A percentile compares a stretch with the other conserved stretches of the same genome.
phyloP scores from a whole-genome alignment of 352 stramenopile genomes.

The Globisporangium heterothallicum region DNA sequence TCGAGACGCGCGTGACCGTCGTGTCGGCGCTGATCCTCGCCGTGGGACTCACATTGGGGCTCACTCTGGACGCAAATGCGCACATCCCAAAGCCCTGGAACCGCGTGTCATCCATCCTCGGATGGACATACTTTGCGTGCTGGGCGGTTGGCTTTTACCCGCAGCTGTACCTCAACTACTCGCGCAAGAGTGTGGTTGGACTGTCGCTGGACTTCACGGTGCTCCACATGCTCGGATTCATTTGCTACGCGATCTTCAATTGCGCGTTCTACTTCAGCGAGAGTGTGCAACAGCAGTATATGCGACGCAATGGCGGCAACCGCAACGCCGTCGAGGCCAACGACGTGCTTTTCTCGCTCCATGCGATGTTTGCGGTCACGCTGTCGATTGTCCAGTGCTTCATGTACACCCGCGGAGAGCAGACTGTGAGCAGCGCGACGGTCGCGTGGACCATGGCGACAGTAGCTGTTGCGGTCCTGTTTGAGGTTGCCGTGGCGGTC shows the following conservation, averaged over 20 bases:
- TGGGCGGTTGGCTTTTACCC: constrained; percentile 90
- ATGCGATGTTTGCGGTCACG: constrained; percentile 86
- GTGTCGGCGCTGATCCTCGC: constrained; percentile 50
- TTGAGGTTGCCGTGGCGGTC: neutral
- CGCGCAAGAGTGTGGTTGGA: constrained; percentile 84
- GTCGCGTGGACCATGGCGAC: neutral
- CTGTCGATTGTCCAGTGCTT: constrained; percentile 90
- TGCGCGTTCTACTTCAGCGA: constrained; percentile 90
- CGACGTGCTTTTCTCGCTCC: constrained; percentile 94
- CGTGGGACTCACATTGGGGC: constrained; percentile 48
- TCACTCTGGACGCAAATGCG: constrained; percentile 60
- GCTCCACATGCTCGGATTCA: constrained; percentile 93
- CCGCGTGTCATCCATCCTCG: constrained; percentile 82
- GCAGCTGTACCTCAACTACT: constrained; percentile 93
- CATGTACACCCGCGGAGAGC: constrained; percentile 77
- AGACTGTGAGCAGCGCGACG: constrained; percentile 32
- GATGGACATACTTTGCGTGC: constrained; percentile 90
- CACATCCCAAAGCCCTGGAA: constrained; percentile 84
- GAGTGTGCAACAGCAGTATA: constrained; percentile 87
- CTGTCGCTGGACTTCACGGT: constrained; percentile 92
- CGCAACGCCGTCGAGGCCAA: constrained; percentile 87
- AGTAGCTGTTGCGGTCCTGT: neutral
- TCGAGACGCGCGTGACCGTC: constrained; percentile 31
- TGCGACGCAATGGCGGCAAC: constrained; percentile 61
- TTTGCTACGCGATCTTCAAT: constrained; percentile 94